Percentiles rank a stretch among this genome's conserved stretches.
Evolutionary conservation across 1,139 yeast genomes (phyloP).

Genomic region (Blastobotrys arbuscula): DNA sequence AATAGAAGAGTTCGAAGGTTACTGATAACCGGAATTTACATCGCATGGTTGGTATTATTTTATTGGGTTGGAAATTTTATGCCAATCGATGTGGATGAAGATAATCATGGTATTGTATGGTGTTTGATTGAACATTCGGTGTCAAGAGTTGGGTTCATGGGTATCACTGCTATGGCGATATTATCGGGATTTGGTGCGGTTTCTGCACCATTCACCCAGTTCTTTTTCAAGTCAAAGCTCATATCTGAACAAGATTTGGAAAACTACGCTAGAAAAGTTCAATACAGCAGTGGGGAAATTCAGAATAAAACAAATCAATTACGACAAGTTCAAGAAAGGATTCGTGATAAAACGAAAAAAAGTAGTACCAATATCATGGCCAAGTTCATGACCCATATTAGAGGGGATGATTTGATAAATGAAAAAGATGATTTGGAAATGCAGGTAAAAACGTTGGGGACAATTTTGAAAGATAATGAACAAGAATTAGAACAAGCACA

Average conservation of each 20-base stretch:
- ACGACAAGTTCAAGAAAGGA: constrained; percentile 14
- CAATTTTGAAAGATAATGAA: constrained; percentile 34
- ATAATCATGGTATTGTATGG: constrained; percentile 12
- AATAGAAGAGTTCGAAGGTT: background rate
- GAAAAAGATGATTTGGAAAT: constrained; percentile 60
- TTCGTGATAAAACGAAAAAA: constrained; percentile 20
- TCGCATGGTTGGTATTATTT: constrained; percentile 31
- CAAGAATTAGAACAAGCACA: constrained; percentile 30
- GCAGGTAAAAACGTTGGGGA: constrained; percentile 64
- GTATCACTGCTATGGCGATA: constrained; percentile 65
- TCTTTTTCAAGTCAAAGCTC: constrained; percentile 27
- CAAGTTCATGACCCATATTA: constrained; percentile 25
- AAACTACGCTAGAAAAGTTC: constrained; percentile 34
- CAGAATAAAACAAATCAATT: constrained; percentile 25
- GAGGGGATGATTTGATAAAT: constrained; percentile 43
- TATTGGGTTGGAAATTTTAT: constrained; percentile 31
- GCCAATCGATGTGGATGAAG: constrained; percentile 34
- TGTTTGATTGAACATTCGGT: constrained; percentile 4
- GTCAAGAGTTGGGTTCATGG: constrained; percentile 53
- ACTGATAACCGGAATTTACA: constrained; percentile 20
- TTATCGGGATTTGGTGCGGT: constrained; percentile 73
- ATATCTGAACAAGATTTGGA: constrained; percentile 33
- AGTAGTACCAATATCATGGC: constrained; percentile 27
- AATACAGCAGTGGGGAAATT: constrained; percentile 34
- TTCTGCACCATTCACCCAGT: constrained; percentile 53